Conservation (phyloP, 305 asterid genomes). For the Plantago rigida region DNA sequence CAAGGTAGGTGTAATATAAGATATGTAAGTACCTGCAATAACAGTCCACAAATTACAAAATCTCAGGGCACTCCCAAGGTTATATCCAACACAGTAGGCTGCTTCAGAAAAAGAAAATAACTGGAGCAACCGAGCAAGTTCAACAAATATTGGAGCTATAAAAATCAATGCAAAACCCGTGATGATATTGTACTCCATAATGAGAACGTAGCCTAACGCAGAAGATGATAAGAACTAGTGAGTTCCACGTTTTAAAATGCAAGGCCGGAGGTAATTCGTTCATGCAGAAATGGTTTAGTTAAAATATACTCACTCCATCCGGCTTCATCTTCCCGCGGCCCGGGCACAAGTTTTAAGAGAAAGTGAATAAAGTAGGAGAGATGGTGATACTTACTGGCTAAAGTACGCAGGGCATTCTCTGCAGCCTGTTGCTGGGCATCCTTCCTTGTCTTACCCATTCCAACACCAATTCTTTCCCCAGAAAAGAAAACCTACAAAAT, state of each 20-base stretch:
- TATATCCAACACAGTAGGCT: not conserved
- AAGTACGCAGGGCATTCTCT: slow-evolving; percentile 79
- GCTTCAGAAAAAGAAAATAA: not conserved
- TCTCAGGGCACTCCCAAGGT: not conserved
- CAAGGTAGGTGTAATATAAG: slow-evolving; percentile 40
- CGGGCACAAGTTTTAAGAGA: too few species aligned
- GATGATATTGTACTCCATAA: too few species aligned
- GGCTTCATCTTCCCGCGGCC: too few species aligned
- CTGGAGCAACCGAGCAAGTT: not conserved
- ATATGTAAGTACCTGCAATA: slow-evolving; percentile 58
- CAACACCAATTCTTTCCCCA: slow-evolving; percentile 81
- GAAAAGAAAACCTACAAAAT: slow-evolving; percentile 60
- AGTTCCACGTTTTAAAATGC: too few species aligned
- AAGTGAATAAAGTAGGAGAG: too few species aligned
- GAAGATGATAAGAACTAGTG: not conserved
- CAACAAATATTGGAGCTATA: not conserved
- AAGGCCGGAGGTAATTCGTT: too few species aligned
- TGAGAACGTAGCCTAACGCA: not conserved
- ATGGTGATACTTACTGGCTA: slow-evolving; percentile 57
- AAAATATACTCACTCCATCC: too few species aligned
- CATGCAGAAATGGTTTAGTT: too few species aligned
- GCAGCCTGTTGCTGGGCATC: slow-evolving; percentile 99
- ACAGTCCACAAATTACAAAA: slow-evolving; percentile 8
- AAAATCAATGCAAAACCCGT: not conserved
- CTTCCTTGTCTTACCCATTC: slow-evolving; percentile 87